Evolutionary conservation across 139 green algal genomes (phyloP).

Genomic region (Dunaliella sp.): DNA sequence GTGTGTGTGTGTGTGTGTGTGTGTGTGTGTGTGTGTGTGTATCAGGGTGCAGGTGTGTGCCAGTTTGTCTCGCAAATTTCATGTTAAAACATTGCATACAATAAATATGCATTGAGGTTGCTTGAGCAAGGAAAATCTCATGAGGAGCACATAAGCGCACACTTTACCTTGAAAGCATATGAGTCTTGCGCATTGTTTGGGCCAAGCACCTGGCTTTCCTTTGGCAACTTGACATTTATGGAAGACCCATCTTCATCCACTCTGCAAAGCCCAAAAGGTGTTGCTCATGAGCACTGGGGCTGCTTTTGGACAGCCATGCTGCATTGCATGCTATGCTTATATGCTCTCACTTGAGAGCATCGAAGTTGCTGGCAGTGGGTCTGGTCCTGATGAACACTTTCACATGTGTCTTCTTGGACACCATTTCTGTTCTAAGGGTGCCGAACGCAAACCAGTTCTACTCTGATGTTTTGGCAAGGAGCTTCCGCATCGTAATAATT

Average conservation of each 20-base stretch:
- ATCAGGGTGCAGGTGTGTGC: not conserved
- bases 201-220: constrained; percentile 44
- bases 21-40: not conserved
- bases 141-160: not conserved
- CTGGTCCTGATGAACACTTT: constrained; percentile 55
- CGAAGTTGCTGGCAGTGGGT: constrained; percentile 36
- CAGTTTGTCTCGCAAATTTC: not conserved
- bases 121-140: not conserved
- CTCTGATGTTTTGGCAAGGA: no score
- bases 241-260: constrained; percentile 36
- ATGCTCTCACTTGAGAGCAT: constrained; percentile 50
- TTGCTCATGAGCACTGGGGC: no score
- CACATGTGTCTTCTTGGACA: constrained; percentile 35
- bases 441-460: no score
- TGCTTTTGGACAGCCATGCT: no score
- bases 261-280: no score
- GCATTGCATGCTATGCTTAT: not conserved
- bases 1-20: not conserved
- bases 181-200: constrained; percentile 68
- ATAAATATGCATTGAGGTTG: not conserved
- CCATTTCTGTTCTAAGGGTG: no score
- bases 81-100: not conserved
- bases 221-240: constrained; percentile 48
- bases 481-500: no score
- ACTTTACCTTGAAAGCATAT: constrained; percentile 62